Base-by-base conservation (phyloP, 2,329 filamentous ascomycete genomes). In the Talaromyces sp. region DNA sequence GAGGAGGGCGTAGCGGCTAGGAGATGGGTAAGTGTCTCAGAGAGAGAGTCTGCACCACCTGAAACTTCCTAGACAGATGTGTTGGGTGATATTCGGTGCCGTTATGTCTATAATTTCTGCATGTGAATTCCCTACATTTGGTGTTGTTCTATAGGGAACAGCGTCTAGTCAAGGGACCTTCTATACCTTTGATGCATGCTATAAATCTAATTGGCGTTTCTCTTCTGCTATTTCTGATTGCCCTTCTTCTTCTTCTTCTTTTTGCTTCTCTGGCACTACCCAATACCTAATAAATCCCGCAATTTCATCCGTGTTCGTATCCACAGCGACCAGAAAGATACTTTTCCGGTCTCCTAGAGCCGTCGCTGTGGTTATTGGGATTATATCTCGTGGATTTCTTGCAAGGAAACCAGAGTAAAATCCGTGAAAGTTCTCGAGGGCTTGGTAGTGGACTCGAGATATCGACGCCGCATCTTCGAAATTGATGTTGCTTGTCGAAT, bases 211-310 rank as follows among this genome's bases (percentile, higher is more conserved):
- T 15, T 48, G 45, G 19, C 45, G 31, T 17, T 46, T 35, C 2
- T n/a, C n/a, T 19, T 33, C 28, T 15, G 19, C 17, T 19, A 33
- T 35, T 19, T 21, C 45, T 13, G 31, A 7, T 3, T 13, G 15
- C 7, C 17, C 9, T 7, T 17, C 0, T 2, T 48, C 17, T 48
- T 31, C 5, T 37, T 53, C 37, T 25, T 19, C 37, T 28, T 21
- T 2, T 17, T 51, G 11, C 7, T 39, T 31, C 22, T 53, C 51
- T 7, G 36, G 25, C 10, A 53, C 35, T 39, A 48, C 19, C 8
- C 17, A 19, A 25, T 58, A 58, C 35, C 50, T 52, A 33, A 53
- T 28, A 22, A 54, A 58, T 17, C 56, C 56, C 51, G 48, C 22
- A 33, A 54, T 19, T 39, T 48, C 25, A 25, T 45, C 31, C 31